These are phyloP conservation scores for Ambrosia hybrid DNA, from an alignment of 140 eudicot species.

Conservation along the genomic window DNA sequence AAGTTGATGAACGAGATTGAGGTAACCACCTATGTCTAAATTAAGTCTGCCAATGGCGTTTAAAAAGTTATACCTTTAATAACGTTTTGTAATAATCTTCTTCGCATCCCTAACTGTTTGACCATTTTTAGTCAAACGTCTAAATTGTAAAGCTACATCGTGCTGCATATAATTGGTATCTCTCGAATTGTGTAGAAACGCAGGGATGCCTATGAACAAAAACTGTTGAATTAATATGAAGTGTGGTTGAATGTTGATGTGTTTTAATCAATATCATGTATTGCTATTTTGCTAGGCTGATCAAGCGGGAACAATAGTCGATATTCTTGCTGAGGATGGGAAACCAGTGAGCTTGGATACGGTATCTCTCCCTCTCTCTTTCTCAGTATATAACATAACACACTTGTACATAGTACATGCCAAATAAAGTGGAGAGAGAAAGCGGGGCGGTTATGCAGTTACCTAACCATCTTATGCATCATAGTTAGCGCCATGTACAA, in stretches of 20 bases:
- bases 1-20: conserved; percentile 64
- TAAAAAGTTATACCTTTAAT: neutral
- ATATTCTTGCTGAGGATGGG: conserved; percentile 67
- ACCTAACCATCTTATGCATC: neutral
- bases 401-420: neutral
- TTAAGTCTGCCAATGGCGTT: neutral
- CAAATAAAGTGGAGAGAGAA: no score
- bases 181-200: no score
- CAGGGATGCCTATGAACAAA: no score
- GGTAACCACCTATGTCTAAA: conserved; percentile 6
- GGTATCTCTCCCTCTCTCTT: conserved; percentile 35
- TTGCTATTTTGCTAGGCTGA: conserved; percentile 52
- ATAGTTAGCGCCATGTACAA: neutral
- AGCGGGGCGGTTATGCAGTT: no score
- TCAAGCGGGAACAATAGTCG: conserved; percentile 70
- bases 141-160: neutral
- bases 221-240: neutral
- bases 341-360: conserved; percentile 74
- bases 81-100: conserved; percentile 2
- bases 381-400: neutral
- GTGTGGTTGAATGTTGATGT: neutral
- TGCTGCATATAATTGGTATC: neutral
- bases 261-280: neutral
- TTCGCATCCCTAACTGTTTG: neutral
- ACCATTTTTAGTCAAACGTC: neutral